Evolutionary conservation across 352 stramenopile genomes (phyloP).

Genomic region (Phytophthora vignae): DNA sequence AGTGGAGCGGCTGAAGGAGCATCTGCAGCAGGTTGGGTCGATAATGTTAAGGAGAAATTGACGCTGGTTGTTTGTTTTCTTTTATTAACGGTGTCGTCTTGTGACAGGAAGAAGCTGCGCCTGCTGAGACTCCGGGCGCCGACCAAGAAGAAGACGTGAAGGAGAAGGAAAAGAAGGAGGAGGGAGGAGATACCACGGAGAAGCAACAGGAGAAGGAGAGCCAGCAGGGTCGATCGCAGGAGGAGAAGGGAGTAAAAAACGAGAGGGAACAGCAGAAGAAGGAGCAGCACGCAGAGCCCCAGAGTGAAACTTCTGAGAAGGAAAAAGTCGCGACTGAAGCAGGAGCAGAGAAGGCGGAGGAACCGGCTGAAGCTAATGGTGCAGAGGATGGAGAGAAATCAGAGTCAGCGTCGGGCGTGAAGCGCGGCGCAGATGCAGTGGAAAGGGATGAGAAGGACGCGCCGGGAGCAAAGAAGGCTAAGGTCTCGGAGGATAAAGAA

Average conservation of each 20-base stretch:
- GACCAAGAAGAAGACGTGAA: conserved; percentile 1
- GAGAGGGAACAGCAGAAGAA: background rate
- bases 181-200: background rate
- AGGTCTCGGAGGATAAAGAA: conserved; percentile 8
- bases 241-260: background rate
- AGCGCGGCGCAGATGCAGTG: conserved; percentile 20
- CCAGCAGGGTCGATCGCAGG: background rate
- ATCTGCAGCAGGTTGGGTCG: conserved; percentile 37
- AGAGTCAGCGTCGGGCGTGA: conserved; percentile 3
- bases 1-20: conserved; percentile 42
- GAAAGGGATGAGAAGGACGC: conserved; percentile 13
- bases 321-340: background rate
- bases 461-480: conserved; percentile 24
- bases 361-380: background rate
- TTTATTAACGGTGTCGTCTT: background rate
- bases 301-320: background rate
- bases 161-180: background rate
- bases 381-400: background rate
- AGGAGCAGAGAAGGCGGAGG: conserved; percentile 6
- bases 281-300: background rate
- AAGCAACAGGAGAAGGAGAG: background rate
- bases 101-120: background rate
- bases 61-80: background rate
- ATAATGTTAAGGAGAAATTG: background rate
- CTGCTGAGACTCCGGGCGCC: background rate